Evolutionary conservation across 768 basidiomycete genomes (phyloP).

Genomic region (Suillus decipiens): DNA sequence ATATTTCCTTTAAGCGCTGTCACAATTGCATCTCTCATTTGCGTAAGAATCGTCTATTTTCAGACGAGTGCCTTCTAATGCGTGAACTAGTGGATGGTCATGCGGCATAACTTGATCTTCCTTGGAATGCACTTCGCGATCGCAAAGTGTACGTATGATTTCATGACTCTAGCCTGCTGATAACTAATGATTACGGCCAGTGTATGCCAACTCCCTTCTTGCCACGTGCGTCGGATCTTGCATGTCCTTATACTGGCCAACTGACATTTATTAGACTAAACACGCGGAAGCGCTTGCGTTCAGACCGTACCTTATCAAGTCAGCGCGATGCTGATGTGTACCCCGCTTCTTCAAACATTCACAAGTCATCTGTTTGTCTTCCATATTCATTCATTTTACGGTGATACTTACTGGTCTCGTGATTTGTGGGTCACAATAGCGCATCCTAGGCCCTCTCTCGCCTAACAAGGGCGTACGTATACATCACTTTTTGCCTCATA

Average conservation of each 20-base stretch:
- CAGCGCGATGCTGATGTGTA: constrained; percentile 27
- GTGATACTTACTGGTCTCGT: not conserved
- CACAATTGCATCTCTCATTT: constrained; percentile 34
- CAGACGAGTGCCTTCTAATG: not conserved
- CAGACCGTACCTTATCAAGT: constrained; percentile 28
- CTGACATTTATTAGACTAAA: constrained; percentile 23
- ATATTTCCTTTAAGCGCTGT: constrained; percentile 24
- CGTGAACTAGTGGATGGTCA: constrained; percentile 27
- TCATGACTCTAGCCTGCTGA: too few relatives aligned
- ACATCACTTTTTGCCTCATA: not conserved
- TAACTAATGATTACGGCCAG: constrained; percentile 12
- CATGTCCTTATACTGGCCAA: not conserved
- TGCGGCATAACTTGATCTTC: constrained; percentile 39
- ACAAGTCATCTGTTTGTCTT: not conserved
- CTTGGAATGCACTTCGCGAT: constrained; percentile 38
- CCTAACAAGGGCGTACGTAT: constrained; percentile 26
- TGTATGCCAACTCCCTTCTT: constrained; percentile 36
- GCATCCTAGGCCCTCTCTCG: constrained; percentile 23
- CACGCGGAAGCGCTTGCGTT: constrained; percentile 32
- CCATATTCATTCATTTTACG: not conserved
- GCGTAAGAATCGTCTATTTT: constrained; percentile 19
- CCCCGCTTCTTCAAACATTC: constrained; percentile 20
- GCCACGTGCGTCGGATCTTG: constrained; percentile 28
- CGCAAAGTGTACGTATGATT: constrained; percentile 28
- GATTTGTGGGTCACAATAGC: constrained; percentile 17